Conservation (phyloP, 768 basidiomycete genomes). For the Lyophyllum semitale region DNA sequence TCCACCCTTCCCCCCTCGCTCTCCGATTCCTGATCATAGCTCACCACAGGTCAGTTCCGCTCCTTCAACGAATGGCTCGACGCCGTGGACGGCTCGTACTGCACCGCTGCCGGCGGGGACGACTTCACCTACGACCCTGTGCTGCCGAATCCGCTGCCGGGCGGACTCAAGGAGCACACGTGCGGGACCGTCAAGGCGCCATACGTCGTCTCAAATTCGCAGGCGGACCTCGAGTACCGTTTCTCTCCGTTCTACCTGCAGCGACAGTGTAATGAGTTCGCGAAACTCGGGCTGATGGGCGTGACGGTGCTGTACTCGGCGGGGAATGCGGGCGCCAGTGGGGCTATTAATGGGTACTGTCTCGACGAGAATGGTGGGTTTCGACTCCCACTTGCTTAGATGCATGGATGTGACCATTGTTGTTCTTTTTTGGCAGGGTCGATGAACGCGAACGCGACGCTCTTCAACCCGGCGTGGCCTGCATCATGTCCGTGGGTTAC, state of each 20-base stretch:
- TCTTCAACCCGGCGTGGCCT: slow-evolving; percentile 50
- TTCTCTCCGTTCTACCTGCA: slow-evolving; percentile 33
- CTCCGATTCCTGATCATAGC: not conserved
- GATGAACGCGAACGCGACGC: slow-evolving; percentile 31
- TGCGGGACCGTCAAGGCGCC: slow-evolving; percentile 40
- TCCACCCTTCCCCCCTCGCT: not conserved
- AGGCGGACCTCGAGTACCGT: slow-evolving; percentile 37
- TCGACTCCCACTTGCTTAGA: not conserved
- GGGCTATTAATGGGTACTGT: slow-evolving; percentile 31
- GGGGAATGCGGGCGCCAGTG: slow-evolving; percentile 44
- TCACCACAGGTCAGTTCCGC: slow-evolving; percentile 15
- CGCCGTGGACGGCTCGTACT: slow-evolving; percentile 36
- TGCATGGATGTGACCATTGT: not conserved
- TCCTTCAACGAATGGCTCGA: slow-evolving; percentile 39
- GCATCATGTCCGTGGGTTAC: slow-evolving; percentile 46
- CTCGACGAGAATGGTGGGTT: slow-evolving; percentile 38
- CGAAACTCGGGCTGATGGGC: slow-evolving; percentile 51
- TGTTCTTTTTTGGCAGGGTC: slow-evolving; percentile 24
- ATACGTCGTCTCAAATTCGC: slow-evolving; percentile 45
- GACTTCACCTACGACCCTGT: slow-evolving; percentile 33
- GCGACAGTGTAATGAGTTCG: slow-evolving; percentile 51
- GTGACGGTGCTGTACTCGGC: slow-evolving; percentile 43
- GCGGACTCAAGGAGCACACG: slow-evolving; percentile 29
- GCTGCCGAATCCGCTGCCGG: slow-evolving; percentile 30
- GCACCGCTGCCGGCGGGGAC: slow-evolving; percentile 34